These are phyloP conservation scores for Xylariaceae sp. DNA, from an alignment of 2,329 filamentous ascomycete species.

Conservation along the genomic window DNA sequence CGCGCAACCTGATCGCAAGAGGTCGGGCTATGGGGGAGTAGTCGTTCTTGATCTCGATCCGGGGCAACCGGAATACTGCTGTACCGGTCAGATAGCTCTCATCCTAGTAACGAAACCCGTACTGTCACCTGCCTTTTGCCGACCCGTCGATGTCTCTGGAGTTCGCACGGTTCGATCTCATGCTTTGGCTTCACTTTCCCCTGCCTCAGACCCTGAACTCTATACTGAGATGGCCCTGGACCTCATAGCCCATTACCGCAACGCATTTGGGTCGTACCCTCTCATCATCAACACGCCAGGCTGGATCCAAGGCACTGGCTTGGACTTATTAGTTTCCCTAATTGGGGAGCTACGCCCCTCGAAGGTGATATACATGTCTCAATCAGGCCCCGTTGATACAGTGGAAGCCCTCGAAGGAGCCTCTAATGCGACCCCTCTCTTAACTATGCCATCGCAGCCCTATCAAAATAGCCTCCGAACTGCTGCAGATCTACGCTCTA, in stretches of 20 bases:
- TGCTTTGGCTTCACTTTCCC: constrained; percentile 60
- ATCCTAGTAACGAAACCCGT: constrained; percentile 57
- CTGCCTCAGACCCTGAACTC: constrained; percentile 62
- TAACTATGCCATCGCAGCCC: constrained; percentile 55
- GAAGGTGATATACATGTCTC: constrained; percentile 65
- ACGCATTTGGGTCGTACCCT: constrained; percentile 44
- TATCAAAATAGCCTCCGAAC: constrained; percentile 55
- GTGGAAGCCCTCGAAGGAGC: constrained; percentile 49
- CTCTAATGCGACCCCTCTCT: constrained; percentile 41
- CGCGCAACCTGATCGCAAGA: constrained; percentile 26
- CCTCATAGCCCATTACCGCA: constrained; percentile 56
- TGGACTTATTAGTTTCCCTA: constrained; percentile 59
- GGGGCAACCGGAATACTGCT: constrained; percentile 70
- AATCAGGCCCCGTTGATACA: constrained; percentile 55
- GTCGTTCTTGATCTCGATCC: constrained; percentile 72
- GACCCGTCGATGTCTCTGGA: constrained; percentile 41
- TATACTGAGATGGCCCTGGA: constrained; percentile 63
- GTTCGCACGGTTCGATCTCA: constrained; percentile 55
- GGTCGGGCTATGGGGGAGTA: constrained; percentile 35
- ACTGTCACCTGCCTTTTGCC: constrained; percentile 64
- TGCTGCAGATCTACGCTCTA: constrained; percentile 61
- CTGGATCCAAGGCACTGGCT: constrained; percentile 67
- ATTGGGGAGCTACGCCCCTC: constrained; percentile 51
- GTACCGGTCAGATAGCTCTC: constrained; percentile 66
- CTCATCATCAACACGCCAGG: constrained; percentile 71